Base-by-base conservation (phyloP, 371 early-diverging fungal genomes). In the Dinochytrium kinnereticum region DNA sequence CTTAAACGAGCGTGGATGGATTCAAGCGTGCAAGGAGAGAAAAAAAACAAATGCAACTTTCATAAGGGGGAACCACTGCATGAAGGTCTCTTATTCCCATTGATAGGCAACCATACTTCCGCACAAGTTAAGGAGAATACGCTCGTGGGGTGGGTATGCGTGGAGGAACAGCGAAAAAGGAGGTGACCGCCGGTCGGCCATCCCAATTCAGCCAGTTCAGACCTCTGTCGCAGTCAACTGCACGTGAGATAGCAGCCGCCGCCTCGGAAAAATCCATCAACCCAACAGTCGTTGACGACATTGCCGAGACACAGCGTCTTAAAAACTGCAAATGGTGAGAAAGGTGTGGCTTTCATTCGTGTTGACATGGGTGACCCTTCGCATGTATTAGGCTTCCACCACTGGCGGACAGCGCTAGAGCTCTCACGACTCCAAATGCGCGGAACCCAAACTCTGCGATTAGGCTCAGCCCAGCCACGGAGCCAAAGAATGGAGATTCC, bases 271-370 rank as follows among this genome's bases (percentile, higher is more conserved):
- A 28, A 26, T 30, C 66, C 26, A 66, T 66, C 26, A 44, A 66
- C 28, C 66, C 66, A 44, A 40, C 66, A 2, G 44, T 40, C 28
- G 36, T 61, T 13, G 37, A 30, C 7, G 34, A 38, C n/a, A 2
- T 2, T 2, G 5, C 66, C 2, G 66, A 66, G 28, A 44, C 44
- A 40, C 44, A 70, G n/a, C 70, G 71, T 21, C 26, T 75, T 1
- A 64, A 53, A 44, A 53, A 50, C 10, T 24, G 59, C 15, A 75
- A 75, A 71, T 75, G 75, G 75, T 70, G 28, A 44, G 30, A 21
- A 5, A 2, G 1, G 24, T 7, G 15, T 13, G 15, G 13, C 17
- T 38, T 40, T 31, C n/a, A 30, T n/a, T 36, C 24, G 30, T 26
- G 30, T 72, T n/a, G n/a, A n/a, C n/a, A n/a, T n/a, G n/a, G n/a